Evolutionary conservation across 2,329 filamentous ascomycete genomes (phyloP), one percentile per base, ranked within the genome.

Genomic region (Hypoxylon sp.): DNA sequence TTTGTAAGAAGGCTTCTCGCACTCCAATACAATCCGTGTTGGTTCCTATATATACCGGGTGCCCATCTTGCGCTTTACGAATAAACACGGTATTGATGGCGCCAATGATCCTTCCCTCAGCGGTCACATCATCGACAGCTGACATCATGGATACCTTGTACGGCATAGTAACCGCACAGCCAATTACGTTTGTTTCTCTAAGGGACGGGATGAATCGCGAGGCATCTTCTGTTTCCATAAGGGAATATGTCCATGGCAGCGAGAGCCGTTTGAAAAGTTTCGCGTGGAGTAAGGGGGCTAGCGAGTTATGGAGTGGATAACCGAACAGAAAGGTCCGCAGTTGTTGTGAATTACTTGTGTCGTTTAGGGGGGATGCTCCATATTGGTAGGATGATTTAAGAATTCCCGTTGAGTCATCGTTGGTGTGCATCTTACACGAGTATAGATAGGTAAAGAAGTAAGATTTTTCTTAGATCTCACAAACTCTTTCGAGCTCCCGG

Each of bases 21-120:
- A 95, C 90, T 30, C 93, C 93, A 62, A 93, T 85, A 65, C 91
- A 91, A 79, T 96, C 93, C 3, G 93, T 95, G 81, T 96, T 95
- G 46, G 92, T 91, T 58, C 92, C 93, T 78, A 91, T 89, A 70
- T 88, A 88, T 49, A 85, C 74, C 17, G 85, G 81, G 34, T 80
- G 79, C 55, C 86, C 84, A 50, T 82, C 78, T 14, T 77, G 77
- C 51, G 83, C 81, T 50, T 82, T 79, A 21, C 86, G 83, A 50
- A 92, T 78, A 81, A 91, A 94, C 57, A 95, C 85, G 0, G 92
- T 96, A 82, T 96, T 95, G 79, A 91, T 90, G 55, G 92, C 92
- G 51, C 92, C 92, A 21, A 94, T 90, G 36, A 90, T 89, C 53
- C 86, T 85, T 72, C 89, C 92, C 79, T 94, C 91, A 21, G 88